These are phyloP conservation scores for Xylariaceae sp. DNA, from an alignment of 2,329 filamentous ascomycete genomes.

Conservation along the genomic window DNA sequence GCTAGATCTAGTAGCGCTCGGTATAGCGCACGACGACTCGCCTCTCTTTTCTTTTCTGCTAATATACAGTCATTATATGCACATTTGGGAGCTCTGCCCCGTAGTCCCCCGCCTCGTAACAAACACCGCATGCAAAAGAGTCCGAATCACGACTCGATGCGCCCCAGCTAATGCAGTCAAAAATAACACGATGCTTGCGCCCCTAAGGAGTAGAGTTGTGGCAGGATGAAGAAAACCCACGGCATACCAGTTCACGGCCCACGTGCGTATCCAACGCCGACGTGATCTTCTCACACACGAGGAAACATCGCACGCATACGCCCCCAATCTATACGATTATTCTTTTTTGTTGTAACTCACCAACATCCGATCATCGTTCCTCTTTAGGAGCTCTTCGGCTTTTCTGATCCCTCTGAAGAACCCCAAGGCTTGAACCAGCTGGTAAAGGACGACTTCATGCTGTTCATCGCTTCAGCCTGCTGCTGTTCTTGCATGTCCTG, in stretches of 20 bases:
- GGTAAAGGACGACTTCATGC: constrained; percentile 76
- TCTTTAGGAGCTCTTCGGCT: constrained; percentile 19
- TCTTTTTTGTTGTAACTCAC: neutral
- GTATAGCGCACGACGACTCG: neutral
- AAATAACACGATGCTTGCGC: constrained; percentile 5
- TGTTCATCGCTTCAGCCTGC: constrained; percentile 85
- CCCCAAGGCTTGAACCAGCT: constrained; percentile 43
- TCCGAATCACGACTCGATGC: constrained; percentile 3
- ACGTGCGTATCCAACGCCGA: constrained; percentile 8
- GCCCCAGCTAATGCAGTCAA: constrained; percentile 11
- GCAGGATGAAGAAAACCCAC: neutral
- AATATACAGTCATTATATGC: constrained; percentile 28
- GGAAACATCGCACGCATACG: constrained; percentile 4
- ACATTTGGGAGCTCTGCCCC: constrained; percentile 4
- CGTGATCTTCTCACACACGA: constrained; percentile 4
- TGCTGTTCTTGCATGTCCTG: constrained; percentile 80
- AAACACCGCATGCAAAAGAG: constrained; percentile 15
- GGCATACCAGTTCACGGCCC: neutral
- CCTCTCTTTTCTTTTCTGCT: constrained; percentile 16
- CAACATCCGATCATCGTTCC: constrained; percentile 1
- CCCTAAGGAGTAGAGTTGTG: constrained; percentile 19
- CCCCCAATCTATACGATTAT: constrained; percentile 8
- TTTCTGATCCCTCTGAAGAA: constrained; percentile 12
- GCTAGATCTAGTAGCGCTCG: neutral
- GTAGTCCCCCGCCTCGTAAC: neutral